phyloP scores from a whole-genome alignment of 495 filamentous ascomycete species.

The Symbiotaphrina buchneri region DNA sequence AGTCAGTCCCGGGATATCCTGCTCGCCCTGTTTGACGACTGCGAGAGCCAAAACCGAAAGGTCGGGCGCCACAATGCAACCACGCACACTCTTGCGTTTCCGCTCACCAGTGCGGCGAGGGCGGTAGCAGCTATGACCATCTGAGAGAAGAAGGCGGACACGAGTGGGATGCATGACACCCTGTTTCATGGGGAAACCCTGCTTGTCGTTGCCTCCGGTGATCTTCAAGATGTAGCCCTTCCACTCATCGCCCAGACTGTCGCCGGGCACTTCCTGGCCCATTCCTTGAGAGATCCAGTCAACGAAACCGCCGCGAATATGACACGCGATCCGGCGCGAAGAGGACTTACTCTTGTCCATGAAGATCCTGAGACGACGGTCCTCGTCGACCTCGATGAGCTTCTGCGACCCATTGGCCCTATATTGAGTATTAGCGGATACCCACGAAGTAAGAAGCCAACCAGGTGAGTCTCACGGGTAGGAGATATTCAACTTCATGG shows the following conservation, averaged over 20 bases:
- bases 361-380: slow-evolving; percentile 73
- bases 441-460: too few species aligned
- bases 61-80: slow-evolving; percentile 93
- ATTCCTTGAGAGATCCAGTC: slow-evolving; percentile 31
- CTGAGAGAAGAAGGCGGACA: slow-evolving; percentile 82
- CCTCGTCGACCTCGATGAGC: slow-evolving; percentile 95
- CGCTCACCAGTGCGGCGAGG: slow-evolving; percentile 92
- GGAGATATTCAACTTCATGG: too few species aligned
- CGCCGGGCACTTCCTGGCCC: slow-evolving; percentile 87
- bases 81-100: slow-evolving; percentile 94
- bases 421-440: too few species aligned
- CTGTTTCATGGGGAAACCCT: slow-evolving; percentile 99
- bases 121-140: slow-evolving; percentile 94
- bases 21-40: slow-evolving; percentile 94
- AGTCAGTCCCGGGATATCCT: slow-evolving; percentile 82
- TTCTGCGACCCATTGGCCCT: slow-evolving; percentile 98
- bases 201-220: slow-evolving; percentile 99
- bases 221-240: slow-evolving; percentile 97
- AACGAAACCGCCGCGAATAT: slow-evolving; percentile 19
- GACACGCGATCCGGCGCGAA: too few species aligned
- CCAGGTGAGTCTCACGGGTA: too few species aligned
- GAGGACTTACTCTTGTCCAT: too few species aligned
- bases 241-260: slow-evolving; percentile 93
- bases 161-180: slow-evolving; percentile 95
- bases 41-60: slow-evolving; percentile 77